Conservation (phyloP, 805 yeast species). For the Cyberlindnera veronae region DNA sequence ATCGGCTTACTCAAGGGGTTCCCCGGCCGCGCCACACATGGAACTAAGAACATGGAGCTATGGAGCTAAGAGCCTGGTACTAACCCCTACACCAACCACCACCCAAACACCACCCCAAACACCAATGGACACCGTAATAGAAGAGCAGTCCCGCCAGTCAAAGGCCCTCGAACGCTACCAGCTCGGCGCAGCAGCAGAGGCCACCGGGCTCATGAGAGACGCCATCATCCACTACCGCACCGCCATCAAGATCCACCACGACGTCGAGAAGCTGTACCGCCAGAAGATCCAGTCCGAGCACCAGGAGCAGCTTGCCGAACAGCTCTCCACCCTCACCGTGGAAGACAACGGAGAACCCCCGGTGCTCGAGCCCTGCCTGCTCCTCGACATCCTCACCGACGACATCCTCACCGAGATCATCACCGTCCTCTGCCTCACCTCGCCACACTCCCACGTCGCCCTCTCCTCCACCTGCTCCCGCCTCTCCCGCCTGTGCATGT, state of each 20-base stretch:
- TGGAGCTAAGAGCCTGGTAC: too few relatives aligned
- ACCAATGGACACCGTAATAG: too few relatives aligned
- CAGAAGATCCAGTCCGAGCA: constrained; percentile 46
- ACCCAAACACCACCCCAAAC: too few relatives aligned
- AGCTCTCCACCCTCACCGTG: neutral
- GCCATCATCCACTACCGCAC: constrained; percentile 70
- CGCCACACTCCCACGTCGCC: constrained; percentile 64
- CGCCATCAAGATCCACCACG: constrained; percentile 52
- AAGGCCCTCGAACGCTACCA: constrained; percentile 64
- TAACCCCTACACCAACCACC: too few relatives aligned
- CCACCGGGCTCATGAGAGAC: constrained; percentile 73
- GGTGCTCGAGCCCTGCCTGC: constrained; percentile 35
- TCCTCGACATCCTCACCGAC: constrained; percentile 46
- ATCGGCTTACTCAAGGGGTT: too few relatives aligned
- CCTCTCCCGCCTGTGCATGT: constrained; percentile 55
- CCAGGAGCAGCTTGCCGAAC: constrained; percentile 27
- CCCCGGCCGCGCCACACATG: too few relatives aligned
- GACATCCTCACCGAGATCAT: constrained; percentile 56
- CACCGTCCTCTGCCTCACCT: constrained; percentile 40
- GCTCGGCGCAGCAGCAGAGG: constrained; percentile 66
- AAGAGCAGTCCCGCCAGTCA: too few relatives aligned
- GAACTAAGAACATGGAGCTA: too few relatives aligned
- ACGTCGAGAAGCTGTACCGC: constrained; percentile 69
- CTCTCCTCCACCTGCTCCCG: constrained; percentile 57
- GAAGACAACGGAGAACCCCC: constrained; percentile 9